Percentiles rank a stretch among this genome's conserved stretches.
Evolutionary conservation across 1,284 basidiomycete species (phyloP).

Genomic region (Ceratobasidium sp.): DNA sequence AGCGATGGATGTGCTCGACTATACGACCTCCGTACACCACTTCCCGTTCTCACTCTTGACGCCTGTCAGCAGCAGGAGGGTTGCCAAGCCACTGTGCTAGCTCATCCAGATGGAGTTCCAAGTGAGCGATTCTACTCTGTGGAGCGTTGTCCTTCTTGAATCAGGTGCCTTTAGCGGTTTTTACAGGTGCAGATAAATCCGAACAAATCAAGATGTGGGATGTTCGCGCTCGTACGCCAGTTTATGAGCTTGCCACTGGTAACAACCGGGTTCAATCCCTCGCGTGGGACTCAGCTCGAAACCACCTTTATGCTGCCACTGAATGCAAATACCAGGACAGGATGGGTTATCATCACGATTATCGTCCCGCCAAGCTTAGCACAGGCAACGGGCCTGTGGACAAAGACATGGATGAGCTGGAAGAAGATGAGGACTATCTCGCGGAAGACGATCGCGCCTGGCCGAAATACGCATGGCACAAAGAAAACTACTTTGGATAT

Average conservation of each 20-base stretch:
- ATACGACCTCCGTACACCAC: conserved; percentile 26
- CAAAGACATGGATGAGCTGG: conserved; percentile 36
- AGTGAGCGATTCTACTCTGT: conserved; percentile 9
- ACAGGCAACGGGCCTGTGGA: background rate
- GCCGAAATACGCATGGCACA: conserved; percentile 38
- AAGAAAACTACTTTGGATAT: conserved; percentile 41
- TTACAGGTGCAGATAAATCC: conserved; percentile 16
- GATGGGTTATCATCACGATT: conserved; percentile 40
- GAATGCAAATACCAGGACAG: conserved; percentile 37
- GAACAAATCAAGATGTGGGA: conserved; percentile 43
- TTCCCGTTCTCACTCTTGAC: conserved; percentile 37
- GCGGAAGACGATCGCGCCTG: conserved; percentile 15
- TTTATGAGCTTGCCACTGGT: conserved; percentile 44
- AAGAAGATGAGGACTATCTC: conserved; percentile 35
- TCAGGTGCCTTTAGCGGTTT: conserved; percentile 8
- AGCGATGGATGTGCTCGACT: conserved; percentile 39
- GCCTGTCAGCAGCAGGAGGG: background rate
- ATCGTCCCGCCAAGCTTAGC: conserved; percentile 18
- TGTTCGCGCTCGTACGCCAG: conserved; percentile 26
- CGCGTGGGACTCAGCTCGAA: conserved; percentile 31
- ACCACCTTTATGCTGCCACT: conserved; percentile 34
- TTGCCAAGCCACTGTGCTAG: conserved; percentile 4
- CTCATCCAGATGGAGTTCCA: conserved; percentile 24
- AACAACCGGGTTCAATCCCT: conserved; percentile 41
- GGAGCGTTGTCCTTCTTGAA: background rate